Evolutionary conservation across 345 rosid species (phyloP).

Genomic region (Bretschneidera sinensis): DNA sequence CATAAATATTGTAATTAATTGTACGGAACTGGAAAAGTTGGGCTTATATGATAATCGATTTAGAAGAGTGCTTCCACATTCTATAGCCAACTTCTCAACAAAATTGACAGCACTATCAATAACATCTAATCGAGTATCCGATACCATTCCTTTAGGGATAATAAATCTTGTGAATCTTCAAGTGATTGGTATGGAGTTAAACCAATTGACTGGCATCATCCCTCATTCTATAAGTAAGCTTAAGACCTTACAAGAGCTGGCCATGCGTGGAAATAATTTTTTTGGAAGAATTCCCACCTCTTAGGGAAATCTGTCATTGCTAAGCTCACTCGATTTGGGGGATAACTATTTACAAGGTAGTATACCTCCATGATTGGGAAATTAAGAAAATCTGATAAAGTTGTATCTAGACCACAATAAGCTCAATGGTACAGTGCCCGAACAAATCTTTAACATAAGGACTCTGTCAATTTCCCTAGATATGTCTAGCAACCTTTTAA

Average conservation of each 20-base stretch:
- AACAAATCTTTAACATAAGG: neutral
- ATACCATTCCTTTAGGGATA: slow-evolving; percentile 3
- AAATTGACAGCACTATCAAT: neutral
- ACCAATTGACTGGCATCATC: neutral
- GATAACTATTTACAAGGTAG: slow-evolving; percentile 9
- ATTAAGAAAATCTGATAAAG: neutral
- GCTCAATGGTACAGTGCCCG: slow-evolving; percentile 14
- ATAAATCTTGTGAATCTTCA: neutral
- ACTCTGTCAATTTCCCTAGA: neutral
- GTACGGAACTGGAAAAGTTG: neutral
- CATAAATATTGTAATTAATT: neutral
- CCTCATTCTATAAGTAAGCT: slow-evolving; percentile 9
- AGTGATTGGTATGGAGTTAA: neutral
- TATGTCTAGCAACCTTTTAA: slow-evolving; percentile 3
- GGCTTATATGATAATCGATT: neutral
- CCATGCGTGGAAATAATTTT: neutral
- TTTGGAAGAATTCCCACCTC: slow-evolving; percentile 14
- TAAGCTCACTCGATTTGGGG: neutral
- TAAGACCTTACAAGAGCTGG: neutral
- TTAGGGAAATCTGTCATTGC: slow-evolving; percentile 6
- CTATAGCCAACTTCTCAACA: slow-evolving; percentile 13
- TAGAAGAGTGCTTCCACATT: slow-evolving; percentile 7
- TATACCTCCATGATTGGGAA: slow-evolving; percentile 11
- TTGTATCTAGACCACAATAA: neutral
- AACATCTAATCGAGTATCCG: neutral